Conservation (phyloP, 202 grass and related monocot species). For the Setaria italica region DNA sequence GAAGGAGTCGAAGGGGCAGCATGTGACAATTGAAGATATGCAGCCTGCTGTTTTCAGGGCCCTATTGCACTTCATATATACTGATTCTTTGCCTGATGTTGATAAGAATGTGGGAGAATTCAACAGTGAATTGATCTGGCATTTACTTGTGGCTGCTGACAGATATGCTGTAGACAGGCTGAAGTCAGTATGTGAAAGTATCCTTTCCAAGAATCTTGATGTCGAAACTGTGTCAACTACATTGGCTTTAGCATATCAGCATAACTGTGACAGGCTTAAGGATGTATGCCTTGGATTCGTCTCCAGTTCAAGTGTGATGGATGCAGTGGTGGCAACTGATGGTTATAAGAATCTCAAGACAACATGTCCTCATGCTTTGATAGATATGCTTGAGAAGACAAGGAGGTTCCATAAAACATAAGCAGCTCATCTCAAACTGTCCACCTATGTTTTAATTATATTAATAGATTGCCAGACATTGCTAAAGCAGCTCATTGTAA, state of each 20-base stretch:
- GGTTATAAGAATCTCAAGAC: constrained; percentile 31
- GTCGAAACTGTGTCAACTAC: neutral
- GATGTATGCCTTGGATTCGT: constrained; percentile 9
- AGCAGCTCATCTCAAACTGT: neutral
- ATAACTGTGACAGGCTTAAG: neutral
- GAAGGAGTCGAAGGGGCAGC: neutral
- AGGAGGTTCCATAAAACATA: neutral
- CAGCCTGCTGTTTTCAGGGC: neutral
- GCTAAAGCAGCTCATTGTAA: no score
- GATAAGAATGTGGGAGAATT: neutral
- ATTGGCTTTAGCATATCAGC: neutral
- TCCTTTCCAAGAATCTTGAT: neutral
- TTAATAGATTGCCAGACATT: no score
- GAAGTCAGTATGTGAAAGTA: neutral
- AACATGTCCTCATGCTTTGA: neutral
- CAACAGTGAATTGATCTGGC: neutral
- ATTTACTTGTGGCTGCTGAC: constrained; percentile 9
- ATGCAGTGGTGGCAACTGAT: constrained; percentile 3
- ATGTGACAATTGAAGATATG: neutral
- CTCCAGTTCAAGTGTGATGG: neutral
- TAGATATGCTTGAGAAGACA: constrained; percentile 8
- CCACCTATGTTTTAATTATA: no score
- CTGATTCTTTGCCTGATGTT: constrained; percentile 7
- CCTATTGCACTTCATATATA: constrained; percentile 2
- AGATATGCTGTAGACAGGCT: constrained; percentile 5